Conservation (phyloP, 768 basidiomycete species). For the Dacryopinax primogenitus region DNA sequence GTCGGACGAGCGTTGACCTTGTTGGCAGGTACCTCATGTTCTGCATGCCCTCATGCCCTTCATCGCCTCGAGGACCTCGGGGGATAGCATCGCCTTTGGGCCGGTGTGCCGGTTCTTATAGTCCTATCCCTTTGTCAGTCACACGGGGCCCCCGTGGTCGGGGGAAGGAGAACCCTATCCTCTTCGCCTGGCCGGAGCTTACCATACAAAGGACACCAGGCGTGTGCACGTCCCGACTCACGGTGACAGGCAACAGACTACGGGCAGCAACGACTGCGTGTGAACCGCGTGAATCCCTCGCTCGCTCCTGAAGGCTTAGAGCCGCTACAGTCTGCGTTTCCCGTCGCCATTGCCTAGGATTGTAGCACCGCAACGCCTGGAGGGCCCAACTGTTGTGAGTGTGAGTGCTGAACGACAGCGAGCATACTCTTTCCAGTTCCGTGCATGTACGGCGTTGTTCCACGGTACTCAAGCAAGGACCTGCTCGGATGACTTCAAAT, state of each 20-base stretch:
- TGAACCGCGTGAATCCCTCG: constrained; percentile 7
- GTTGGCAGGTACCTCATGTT: too few relatives aligned
- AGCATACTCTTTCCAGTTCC: background rate
- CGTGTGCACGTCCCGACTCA: too few relatives aligned
- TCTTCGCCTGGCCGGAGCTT: too few relatives aligned
- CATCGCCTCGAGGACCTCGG: too few relatives aligned
- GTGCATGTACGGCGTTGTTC: too few relatives aligned
- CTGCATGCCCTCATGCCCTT: too few relatives aligned
- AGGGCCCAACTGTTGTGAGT: background rate
- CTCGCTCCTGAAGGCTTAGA: constrained; percentile 6
- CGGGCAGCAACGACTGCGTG: too few relatives aligned
- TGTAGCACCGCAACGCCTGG: background rate
- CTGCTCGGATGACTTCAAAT: background rate
- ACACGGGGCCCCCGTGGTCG: background rate
- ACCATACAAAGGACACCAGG: too few relatives aligned
- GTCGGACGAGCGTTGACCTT: constrained; percentile 3
- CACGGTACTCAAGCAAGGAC: too few relatives aligned
- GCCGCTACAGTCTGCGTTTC: background rate
- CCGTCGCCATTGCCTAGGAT: background rate
- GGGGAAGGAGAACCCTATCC: background rate
- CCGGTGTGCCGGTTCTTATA: background rate
- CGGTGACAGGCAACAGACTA: too few relatives aligned
- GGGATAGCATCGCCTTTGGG: background rate
- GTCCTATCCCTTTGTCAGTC: background rate
- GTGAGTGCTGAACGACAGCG: background rate